phyloP scores from a whole-genome alignment of 371 early-diverging fungal genomes.

The Haplosporangium sp. region DNA sequence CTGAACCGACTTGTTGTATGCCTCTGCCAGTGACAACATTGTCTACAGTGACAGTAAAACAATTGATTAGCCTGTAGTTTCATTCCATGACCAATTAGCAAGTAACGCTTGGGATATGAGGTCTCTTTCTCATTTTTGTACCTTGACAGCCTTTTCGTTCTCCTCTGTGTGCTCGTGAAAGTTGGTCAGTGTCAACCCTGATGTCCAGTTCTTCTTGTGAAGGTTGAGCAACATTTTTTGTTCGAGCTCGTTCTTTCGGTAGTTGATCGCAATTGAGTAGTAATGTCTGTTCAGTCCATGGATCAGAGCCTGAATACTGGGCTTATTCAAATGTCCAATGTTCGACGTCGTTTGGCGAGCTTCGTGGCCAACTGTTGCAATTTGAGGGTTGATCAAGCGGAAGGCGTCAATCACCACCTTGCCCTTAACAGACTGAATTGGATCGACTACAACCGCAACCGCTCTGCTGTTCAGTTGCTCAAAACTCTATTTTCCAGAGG shows the following conservation, averaged over 20 bases:
- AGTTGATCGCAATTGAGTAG: conserved; percentile 99
- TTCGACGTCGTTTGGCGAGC: conserved; percentile 99
- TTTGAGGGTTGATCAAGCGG: conserved; percentile 95
- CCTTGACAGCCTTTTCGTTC: conserved; percentile 89
- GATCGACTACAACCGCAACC: conserved; percentile 99
- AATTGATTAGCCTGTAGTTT: too few species aligned
- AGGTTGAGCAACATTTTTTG: conserved; percentile 99
- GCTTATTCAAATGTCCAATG: conserved; percentile 99
- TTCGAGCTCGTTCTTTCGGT: conserved; percentile 99
- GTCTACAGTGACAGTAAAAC: conserved; percentile 45
- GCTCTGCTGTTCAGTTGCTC: conserved; percentile 97
- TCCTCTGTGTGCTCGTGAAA: conserved; percentile 82
- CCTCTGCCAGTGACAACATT: conserved; percentile 90
- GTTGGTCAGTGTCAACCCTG: conserved; percentile 92
- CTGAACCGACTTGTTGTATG: conserved; percentile 95
- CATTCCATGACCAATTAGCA: too few species aligned
- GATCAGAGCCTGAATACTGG: conserved; percentile 98
- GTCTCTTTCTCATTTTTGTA: conserved; percentile 18
- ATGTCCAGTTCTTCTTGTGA: conserved; percentile 99
- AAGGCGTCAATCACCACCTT: conserved; percentile 99
- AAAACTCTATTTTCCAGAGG: conserved; percentile 70
- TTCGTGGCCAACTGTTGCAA: conserved; percentile 91
- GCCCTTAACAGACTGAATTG: conserved; percentile 99
- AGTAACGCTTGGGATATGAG: too few species aligned
- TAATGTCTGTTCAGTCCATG: conserved; percentile 99